A percentile compares a stretch with the other conserved stretches of the same genome.
Conservation (phyloP, 495 filamentous ascomycete genomes). For the Neurospora tetraspora region DNA sequence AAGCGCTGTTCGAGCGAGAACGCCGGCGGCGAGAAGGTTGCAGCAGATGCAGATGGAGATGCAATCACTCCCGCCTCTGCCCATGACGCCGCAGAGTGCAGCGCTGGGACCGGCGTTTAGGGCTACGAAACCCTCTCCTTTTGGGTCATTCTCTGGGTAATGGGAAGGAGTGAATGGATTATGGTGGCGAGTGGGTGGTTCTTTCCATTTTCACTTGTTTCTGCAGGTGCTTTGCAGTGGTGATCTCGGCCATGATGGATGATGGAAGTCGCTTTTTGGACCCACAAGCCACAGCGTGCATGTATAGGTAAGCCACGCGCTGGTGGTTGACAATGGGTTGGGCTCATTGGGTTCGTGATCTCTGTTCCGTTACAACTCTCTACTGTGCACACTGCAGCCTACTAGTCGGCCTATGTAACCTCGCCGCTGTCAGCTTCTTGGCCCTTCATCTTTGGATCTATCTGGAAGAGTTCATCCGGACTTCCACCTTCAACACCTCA, state of each 20-base stretch:
- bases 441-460: neutral
- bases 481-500: neutral
- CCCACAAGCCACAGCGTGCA: neutral
- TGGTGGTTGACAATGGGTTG: neutral
- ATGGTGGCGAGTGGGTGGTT: too few species aligned
- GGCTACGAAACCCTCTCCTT: conserved; percentile 21
- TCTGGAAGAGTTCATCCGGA: neutral
- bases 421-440: neutral
- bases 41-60: conserved; percentile 9
- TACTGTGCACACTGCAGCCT: neutral
- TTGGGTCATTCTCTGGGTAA: neutral
- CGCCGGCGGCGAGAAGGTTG: neutral
- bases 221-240: neutral
- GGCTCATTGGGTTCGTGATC: neutral
- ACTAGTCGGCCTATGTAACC: neutral
- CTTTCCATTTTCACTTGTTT: neutral
- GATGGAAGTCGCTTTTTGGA: neutral
- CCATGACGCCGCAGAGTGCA: conserved; percentile 54
- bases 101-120: conserved; percentile 50
- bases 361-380: neutral
- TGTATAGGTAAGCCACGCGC: neutral
- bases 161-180: too few species aligned
- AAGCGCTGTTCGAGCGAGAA: neutral
- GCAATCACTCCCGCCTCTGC: conserved; percentile 11
- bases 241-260: neutral